Conservation (phyloP, 176 grass and related monocot genomes). For the Eleusine indica region DNA sequence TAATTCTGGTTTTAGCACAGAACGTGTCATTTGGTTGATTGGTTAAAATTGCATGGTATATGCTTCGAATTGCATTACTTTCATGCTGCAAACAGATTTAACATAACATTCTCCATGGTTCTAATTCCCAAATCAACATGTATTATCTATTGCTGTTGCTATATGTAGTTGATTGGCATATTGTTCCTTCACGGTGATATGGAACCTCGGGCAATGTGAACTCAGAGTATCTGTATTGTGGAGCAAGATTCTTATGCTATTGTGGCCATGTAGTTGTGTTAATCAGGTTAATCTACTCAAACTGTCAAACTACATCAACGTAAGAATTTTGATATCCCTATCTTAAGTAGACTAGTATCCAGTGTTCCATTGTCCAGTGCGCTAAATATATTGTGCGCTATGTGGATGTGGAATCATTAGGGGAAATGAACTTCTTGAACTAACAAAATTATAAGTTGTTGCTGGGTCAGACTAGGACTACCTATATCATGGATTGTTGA, state of each 20-base stretch:
- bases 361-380: not conserved
- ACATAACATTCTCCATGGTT: not conserved
- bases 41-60: not conserved
- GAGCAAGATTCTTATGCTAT: not conserved
- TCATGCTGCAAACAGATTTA: not conserved
- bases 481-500: not conserved
- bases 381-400: not conserved
- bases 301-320: not conserved
- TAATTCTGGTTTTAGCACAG: not conserved
- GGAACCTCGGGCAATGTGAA: constrained; percentile 3
- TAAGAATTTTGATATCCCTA: not conserved
- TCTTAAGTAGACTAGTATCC: not conserved
- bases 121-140: not conserved
- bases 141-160: not conserved
- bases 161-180: not conserved
- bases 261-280: not conserved
- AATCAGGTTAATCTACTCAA: not conserved
- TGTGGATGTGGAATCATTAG: not conserved
- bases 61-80: not conserved
- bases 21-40: not conserved
- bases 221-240: not conserved
- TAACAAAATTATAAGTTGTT: not conserved
- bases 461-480: not conserved
- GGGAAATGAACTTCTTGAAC: not conserved
- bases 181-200: not conserved